These are phyloP conservation scores for Gossypium gossypioides DNA, from an alignment of 441 rosid species.

Conservation along the genomic window DNA sequence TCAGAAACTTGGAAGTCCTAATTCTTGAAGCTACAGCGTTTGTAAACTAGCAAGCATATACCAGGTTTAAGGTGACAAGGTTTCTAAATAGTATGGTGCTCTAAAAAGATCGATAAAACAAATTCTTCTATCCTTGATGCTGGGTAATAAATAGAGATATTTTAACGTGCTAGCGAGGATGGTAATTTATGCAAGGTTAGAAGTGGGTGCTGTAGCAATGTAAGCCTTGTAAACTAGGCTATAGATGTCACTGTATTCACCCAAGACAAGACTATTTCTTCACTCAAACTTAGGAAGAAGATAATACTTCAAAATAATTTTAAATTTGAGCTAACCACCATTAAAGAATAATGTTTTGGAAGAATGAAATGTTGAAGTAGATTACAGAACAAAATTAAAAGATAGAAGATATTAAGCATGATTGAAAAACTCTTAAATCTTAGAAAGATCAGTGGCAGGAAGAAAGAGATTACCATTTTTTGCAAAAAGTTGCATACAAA, in stretches of 20 bases:
- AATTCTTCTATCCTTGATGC: neutral
- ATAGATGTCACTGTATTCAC: neutral
- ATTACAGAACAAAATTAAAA: neutral
- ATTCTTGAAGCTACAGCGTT: neutral
- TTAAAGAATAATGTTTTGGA: neutral
- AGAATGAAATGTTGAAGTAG: neutral
- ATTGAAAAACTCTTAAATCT: neutral
- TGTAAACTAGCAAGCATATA: neutral
- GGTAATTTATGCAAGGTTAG: neutral
- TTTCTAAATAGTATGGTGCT: neutral
- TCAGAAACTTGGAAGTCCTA: neutral
- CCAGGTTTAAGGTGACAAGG: neutral
- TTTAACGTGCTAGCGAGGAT: neutral
- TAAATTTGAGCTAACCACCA: neutral
- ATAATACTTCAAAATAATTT: neutral
- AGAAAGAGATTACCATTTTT: slow-evolving; percentile 44
- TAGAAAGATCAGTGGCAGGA: neutral
- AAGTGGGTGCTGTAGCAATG: neutral
- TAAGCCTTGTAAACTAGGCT: too few species aligned
- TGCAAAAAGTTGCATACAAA: slow-evolving; percentile 58
- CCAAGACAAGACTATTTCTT: neutral
- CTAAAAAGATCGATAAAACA: neutral
- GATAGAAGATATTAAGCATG: neutral
- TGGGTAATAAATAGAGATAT: neutral
- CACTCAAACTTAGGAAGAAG: neutral